A percentile compares a stretch with the other conserved stretches of the same genome.
Evolutionary conservation across 352 stramenopile genomes (phyloP).

Genomic region (Phytophthora fragariae): DNA sequence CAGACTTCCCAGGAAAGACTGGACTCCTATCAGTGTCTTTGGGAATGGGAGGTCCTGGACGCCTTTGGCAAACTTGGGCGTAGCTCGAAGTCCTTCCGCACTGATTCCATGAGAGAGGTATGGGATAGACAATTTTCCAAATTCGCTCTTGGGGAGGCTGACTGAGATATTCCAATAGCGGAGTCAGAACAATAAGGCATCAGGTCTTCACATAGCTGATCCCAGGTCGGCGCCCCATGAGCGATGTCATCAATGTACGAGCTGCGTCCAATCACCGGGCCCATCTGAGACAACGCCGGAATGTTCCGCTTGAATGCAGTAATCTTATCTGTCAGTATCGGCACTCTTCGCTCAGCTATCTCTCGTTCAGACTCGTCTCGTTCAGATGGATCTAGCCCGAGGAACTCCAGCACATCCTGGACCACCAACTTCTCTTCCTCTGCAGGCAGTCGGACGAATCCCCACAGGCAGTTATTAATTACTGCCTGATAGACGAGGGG

Average conservation of each 20-base stretch:
- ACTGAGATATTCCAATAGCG: conserved; percentile 10
- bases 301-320: not conserved
- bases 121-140: not conserved
- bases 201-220: not conserved
- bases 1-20: conserved; percentile 4
- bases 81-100: not conserved
- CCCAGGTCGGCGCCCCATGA: not conserved
- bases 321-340: not conserved
- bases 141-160: conserved; percentile 1
- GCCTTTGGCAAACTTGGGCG: not conserved
- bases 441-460: not conserved
- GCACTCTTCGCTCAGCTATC: not conserved
- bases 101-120: not conserved
- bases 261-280: not conserved
- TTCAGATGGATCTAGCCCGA: not conserved
- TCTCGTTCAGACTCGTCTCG: not conserved
- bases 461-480: conserved; percentile 6
- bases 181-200: not conserved
- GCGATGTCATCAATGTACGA: conserved; percentile 8
- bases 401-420: not conserved
- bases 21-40: not conserved
- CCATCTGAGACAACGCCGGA: not conserved
- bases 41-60: conserved; percentile 1
- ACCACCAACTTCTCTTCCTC: not conserved
- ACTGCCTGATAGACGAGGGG: not conserved